Conservation (phyloP, 2,329 filamentous ascomycete species). For the Colletotrichum acutatum region DNA sequence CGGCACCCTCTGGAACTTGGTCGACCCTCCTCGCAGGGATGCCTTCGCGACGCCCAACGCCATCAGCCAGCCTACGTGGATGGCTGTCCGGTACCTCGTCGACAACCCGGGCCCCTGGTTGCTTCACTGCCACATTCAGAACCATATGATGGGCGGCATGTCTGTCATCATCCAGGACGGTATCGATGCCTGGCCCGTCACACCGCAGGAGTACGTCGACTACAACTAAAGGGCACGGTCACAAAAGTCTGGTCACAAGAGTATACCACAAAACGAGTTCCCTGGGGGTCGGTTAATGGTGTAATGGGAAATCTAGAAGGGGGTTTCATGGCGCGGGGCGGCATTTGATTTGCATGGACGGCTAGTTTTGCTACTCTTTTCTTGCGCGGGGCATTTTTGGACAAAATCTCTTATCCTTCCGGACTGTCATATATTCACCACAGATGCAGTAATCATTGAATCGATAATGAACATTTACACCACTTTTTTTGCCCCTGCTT, state of each 20-base stretch:
- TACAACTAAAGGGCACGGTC: background rate
- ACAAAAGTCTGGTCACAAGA: background rate
- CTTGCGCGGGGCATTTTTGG: background rate
- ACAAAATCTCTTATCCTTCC: background rate
- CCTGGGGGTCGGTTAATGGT: background rate
- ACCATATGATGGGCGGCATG: conserved; percentile 67
- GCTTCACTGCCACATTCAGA: conserved; percentile 66
- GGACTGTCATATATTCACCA: conserved; percentile 29
- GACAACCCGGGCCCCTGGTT: conserved; percentile 65
- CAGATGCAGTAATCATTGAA: conserved; percentile 29
- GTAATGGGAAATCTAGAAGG: conserved; percentile 13
- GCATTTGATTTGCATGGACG: conserved; percentile 22
- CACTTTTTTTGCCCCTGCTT: too few relatives aligned
- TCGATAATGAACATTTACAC: conserved; percentile 22
- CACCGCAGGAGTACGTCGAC: conserved; percentile 51
- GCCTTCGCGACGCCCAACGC: conserved; percentile 52
- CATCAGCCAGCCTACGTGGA: conserved; percentile 51
- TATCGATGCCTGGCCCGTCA: conserved; percentile 53
- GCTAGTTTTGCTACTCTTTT: conserved; percentile 4
- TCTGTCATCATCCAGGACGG: conserved; percentile 61
- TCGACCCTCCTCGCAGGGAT: conserved; percentile 65
- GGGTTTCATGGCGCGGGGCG: conserved; percentile 2
- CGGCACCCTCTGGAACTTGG: conserved; percentile 66
- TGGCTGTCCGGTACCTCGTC: conserved; percentile 63
- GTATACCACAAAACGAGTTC: background rate